phyloP scores from a whole-genome alignment of 2,329 filamentous ascomycete genomes.

The Paraphoma chrysanthemicola region DNA sequence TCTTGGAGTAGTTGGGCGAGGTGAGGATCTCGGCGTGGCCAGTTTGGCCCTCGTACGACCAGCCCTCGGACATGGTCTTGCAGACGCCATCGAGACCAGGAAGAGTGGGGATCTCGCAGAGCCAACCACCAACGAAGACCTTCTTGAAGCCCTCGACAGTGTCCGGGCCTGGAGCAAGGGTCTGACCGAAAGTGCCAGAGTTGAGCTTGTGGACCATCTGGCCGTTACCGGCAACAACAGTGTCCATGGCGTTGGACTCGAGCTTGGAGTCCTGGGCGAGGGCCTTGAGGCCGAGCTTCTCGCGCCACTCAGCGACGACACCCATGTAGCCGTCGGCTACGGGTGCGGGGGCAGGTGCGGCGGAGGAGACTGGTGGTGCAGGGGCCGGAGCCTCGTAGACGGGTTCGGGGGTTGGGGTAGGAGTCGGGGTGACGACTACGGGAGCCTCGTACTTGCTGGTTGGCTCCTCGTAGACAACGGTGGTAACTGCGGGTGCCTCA shows the following conservation, averaged over 20 bases:
- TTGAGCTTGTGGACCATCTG: constrained; percentile 43
- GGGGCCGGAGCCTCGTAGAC: not conserved
- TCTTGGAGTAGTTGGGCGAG: constrained; percentile 33
- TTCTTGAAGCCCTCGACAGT: constrained; percentile 29
- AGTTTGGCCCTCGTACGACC: constrained; percentile 37
- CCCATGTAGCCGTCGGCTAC: constrained; percentile 31
- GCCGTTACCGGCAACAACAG: constrained; percentile 31
- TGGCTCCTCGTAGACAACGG: constrained; percentile 10
- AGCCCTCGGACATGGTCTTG: constrained; percentile 30
- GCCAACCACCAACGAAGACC: constrained; percentile 45
- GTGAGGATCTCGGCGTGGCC: constrained; percentile 44
- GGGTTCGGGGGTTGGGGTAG: not conserved
- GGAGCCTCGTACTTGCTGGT: constrained; percentile 8
- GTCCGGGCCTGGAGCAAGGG: constrained; percentile 34
- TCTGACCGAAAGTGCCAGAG: constrained; percentile 36
- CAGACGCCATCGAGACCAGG: constrained; percentile 36
- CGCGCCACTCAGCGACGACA: constrained; percentile 35
- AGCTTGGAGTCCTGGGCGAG: constrained; percentile 29
- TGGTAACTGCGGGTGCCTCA: constrained; percentile 11
- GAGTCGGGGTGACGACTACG: not conserved
- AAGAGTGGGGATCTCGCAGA: constrained; percentile 40
- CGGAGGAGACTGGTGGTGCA: constrained; percentile 13
- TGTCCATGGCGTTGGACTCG: constrained; percentile 33
- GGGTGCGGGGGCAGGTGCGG: not conserved
- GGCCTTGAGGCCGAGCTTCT: constrained; percentile 31